Evolutionary conservation across 1,284 basidiomycete species (phyloP).

Genomic region (Apiotrichum gamsii): DNA sequence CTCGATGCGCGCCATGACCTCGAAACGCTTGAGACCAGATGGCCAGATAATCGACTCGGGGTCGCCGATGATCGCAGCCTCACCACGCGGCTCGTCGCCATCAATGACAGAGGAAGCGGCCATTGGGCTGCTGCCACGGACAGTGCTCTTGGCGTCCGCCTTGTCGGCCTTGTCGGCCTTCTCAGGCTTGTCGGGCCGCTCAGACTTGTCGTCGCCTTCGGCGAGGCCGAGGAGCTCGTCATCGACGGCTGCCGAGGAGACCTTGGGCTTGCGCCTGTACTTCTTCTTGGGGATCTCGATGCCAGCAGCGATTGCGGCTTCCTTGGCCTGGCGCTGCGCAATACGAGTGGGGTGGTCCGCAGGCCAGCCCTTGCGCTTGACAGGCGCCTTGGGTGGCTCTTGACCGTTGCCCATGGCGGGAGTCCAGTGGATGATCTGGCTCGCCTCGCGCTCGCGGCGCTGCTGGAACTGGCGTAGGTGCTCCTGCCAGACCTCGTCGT

Average conservation of each 20-base stretch:
- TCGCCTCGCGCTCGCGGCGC: conserved; percentile 34
- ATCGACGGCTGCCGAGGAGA: conserved; percentile 24
- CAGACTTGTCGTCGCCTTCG: conserved; percentile 27
- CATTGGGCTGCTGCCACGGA: conserved; percentile 10
- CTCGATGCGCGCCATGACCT: conserved; percentile 34
- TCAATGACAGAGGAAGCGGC: conserved; percentile 13
- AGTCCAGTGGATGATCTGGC: conserved; percentile 20
- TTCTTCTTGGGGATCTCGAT: conserved; percentile 19
- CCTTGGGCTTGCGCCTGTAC: conserved; percentile 24
- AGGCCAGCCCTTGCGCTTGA: conserved; percentile 30
- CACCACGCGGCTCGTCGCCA: conserved; percentile 11
- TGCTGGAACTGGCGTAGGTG: conserved; percentile 33
- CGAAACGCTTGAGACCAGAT: conserved; percentile 32
- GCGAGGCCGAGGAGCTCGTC: conserved; percentile 41
- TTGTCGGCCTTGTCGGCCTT: too few species aligned
- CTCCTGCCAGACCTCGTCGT: conserved; percentile 40
- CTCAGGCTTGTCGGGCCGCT: too few species aligned
- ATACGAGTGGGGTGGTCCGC: conserved; percentile 27
- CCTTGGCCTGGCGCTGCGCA: conserved; percentile 28
- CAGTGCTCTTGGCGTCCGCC: neutral
- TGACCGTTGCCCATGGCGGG: conserved; percentile 12
- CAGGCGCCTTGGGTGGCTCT: conserved; percentile 2
- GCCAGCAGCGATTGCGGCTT: conserved; percentile 23
- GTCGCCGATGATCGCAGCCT: conserved; percentile 11
- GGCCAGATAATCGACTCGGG: conserved; percentile 32